Conservation (phyloP, 305 asterid species). For the Plantago lanceolata region DNA sequence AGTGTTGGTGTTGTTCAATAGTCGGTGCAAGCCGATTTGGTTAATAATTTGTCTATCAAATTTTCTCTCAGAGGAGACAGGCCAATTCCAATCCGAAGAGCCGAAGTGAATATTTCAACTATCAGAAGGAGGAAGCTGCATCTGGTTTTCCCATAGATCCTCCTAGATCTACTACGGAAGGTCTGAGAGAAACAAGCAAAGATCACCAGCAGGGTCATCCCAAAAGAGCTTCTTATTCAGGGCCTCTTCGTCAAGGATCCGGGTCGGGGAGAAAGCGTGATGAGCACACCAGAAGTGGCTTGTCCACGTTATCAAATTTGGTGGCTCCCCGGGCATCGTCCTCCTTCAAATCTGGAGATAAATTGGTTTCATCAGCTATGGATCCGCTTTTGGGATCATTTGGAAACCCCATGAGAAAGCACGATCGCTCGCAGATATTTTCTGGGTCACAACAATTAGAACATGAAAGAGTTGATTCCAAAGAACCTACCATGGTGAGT, state of each 20-base stretch:
- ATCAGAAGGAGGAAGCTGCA: constrained; percentile 35
- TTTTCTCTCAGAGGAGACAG: constrained; percentile 52
- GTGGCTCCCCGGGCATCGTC: constrained; percentile 46
- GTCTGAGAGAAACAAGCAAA: constrained; percentile 32
- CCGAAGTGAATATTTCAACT: constrained; percentile 38
- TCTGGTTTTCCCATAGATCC: constrained; percentile 37
- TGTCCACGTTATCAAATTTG: constrained; percentile 42
- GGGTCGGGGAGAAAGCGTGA: constrained; percentile 43
- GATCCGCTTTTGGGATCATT: constrained; percentile 40
- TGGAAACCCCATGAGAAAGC: constrained; percentile 40
- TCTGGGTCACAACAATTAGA: constrained; percentile 39
- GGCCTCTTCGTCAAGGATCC: constrained; percentile 57
- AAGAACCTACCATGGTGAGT: constrained; percentile 45
- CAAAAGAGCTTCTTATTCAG: constrained; percentile 48
- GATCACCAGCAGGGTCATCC: constrained; percentile 32
- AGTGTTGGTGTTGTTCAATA: constrained; percentile 6
- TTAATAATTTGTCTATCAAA: neutral
- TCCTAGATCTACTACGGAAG: constrained; percentile 33
- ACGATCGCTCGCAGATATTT: constrained; percentile 35
- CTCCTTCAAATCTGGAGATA: constrained; percentile 39
- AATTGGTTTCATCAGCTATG: constrained; percentile 32
- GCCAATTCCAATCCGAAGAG: constrained; percentile 44
- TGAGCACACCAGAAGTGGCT: constrained; percentile 32
- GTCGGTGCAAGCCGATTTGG: neutral
- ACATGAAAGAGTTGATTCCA: constrained; percentile 34